Evolutionary conservation across 2,329 filamentous ascomycete species (phyloP).

Genomic region (Fonsecaea pugnacius): DNA sequence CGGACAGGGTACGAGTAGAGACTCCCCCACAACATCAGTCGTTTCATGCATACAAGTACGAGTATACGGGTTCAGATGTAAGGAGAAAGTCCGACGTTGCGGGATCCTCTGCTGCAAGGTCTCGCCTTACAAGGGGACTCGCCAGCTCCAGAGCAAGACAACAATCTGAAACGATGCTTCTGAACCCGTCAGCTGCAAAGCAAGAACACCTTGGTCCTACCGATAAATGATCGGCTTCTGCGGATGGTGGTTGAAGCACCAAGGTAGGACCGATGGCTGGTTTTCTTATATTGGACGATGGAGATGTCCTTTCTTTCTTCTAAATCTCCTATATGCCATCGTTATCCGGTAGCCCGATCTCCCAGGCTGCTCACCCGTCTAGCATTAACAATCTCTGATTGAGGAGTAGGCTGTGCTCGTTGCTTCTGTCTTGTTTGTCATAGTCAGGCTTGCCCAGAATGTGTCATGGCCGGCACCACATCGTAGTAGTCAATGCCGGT

Average conservation of each 20-base stretch:
- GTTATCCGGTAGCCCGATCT: not conserved
- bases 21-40: not conserved
- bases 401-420: not conserved
- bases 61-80: not conserved
- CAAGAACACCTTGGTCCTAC: not conserved
- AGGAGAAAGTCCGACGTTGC: not conserved
- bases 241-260: not conserved
- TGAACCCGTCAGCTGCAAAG: not conserved
- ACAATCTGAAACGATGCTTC: conserved; percentile 2
- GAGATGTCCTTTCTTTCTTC: not conserved
- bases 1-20: not conserved
- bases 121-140: not conserved
- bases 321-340: not conserved
- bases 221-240: not conserved
- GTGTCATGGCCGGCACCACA: conserved; percentile 1
- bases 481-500: conserved; percentile 16
- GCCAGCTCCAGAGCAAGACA: not conserved
- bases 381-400: not conserved
- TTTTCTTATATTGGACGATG: not conserved
- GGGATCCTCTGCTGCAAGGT: not conserved
- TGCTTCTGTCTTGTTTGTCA: not conserved
- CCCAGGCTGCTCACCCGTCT: not conserved
- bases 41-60: not conserved
- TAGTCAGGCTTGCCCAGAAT: not conserved
- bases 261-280: not conserved